These are phyloP conservation scores for Iris pallida DNA, from an alignment of 116 monocot species.

Conservation along the genomic window DNA sequence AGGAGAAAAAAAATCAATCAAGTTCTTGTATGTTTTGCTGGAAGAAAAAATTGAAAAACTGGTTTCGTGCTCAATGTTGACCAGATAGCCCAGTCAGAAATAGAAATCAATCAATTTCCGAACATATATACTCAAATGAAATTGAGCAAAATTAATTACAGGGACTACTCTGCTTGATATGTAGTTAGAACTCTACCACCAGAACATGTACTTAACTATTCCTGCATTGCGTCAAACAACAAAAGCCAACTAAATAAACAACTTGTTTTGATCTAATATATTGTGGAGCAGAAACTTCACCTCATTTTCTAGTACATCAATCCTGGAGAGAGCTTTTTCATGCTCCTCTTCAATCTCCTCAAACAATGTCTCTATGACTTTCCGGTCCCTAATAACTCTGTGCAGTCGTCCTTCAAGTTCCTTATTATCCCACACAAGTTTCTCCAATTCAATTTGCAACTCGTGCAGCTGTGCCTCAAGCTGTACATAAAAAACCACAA, in stretches of 20 bases:
- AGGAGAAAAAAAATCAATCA: too few relatives aligned
- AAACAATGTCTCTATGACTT: conserved; percentile 33
- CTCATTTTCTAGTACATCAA: conserved; percentile 53
- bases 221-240: too few relatives aligned
- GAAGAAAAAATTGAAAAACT: too few relatives aligned
- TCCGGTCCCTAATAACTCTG: conserved; percentile 34
- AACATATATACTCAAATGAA: too few relatives aligned
- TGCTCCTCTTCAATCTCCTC: conserved; percentile 68
- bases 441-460: conserved; percentile 39
- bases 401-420: conserved; percentile 44
- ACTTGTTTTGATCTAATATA: not conserved
- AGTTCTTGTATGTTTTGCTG: too few relatives aligned
- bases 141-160: too few relatives aligned
- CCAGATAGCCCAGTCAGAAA: too few relatives aligned
- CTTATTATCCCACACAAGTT: conserved; percentile 43
- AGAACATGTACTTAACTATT: too few relatives aligned
- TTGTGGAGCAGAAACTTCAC: conserved; percentile 8
- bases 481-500: conserved; percentile 23
- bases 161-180: too few relatives aligned
- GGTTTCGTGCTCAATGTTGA: too few relatives aligned
- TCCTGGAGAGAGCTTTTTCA: conserved; percentile 51
- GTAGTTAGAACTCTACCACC: too few relatives aligned
- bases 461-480: conserved; percentile 37
- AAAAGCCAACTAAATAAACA: not conserved
- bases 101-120: too few relatives aligned